Percentiles rank a stretch among this genome's conserved stretches.
phyloP scores from a whole-genome alignment of 768 basidiomycete genomes.

The Coprinopsis cinerea region DNA sequence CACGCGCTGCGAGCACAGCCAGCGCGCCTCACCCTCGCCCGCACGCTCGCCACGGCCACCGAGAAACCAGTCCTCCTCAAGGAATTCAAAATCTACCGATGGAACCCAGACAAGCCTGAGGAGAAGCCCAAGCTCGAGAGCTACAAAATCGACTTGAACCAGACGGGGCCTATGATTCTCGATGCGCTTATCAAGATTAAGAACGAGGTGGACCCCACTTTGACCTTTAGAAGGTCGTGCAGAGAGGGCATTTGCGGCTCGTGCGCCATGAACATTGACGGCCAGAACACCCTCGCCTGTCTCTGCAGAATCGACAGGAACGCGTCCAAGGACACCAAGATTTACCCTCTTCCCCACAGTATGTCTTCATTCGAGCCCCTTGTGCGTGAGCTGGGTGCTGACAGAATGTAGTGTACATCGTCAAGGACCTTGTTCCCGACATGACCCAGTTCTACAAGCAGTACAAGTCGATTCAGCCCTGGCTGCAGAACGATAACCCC shows the following conservation, averaged over 20 bases:
- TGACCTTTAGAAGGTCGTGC: conserved; percentile 93
- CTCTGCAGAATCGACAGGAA: conserved; percentile 90
- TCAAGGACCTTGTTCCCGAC: conserved; percentile 97
- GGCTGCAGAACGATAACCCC: conserved; percentile 88
- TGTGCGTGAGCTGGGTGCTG: not conserved
- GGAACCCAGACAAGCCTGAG: conserved; percentile 95
- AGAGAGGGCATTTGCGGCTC: conserved; percentile 96
- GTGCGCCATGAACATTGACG: conserved; percentile 99
- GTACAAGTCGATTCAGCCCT: conserved; percentile 99
- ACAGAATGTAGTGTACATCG: conserved; percentile 76
- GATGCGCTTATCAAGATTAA: conserved; percentile 98
- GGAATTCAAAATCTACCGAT: conserved; percentile 99
- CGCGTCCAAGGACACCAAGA: conserved; percentile 67
- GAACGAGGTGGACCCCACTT: conserved; percentile 94
- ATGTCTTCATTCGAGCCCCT: conserved; percentile 24
- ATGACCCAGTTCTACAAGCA: conserved; percentile 95
- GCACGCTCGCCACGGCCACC: conserved; percentile 16
- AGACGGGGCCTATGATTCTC: conserved; percentile 94
- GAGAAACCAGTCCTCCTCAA: conserved; percentile 75
- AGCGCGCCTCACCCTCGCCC: conserved; percentile 13
- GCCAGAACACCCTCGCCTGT: conserved; percentile 96
- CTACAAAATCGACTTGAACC: conserved; percentile 88
- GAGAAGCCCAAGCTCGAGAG: conserved; percentile 88
- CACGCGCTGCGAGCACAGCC: conserved; percentile 9
- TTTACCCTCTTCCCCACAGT: conserved; percentile 99